These are phyloP conservation scores for Aspergillus affinis DNA, from an alignment of 495 filamentous ascomycete genomes.

Conservation along the genomic window DNA sequence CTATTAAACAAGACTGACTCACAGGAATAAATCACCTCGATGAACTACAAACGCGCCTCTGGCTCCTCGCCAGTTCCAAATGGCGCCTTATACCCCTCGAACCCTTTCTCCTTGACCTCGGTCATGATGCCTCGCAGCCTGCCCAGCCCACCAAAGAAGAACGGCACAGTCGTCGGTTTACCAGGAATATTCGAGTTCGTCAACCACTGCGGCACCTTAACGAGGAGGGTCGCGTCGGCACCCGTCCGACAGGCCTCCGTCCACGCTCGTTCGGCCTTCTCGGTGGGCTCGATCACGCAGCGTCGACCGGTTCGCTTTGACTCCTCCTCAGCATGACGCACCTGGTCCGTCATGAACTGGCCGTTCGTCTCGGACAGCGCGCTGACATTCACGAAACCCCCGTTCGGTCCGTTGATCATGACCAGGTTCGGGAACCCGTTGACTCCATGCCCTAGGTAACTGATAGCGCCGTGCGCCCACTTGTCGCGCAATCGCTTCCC, in stretches of 20 bases:
- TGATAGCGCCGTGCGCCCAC: constrained; percentile 43
- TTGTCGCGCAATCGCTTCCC: constrained; percentile 36
- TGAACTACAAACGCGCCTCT: background rate
- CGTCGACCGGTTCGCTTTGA: constrained; percentile 18
- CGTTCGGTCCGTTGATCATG: constrained; percentile 42
- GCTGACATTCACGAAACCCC: constrained; percentile 47
- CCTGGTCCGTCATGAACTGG: constrained; percentile 12
- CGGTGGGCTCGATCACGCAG: constrained; percentile 37
- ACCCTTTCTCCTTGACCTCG: constrained; percentile 13
- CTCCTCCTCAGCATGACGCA: constrained; percentile 27
- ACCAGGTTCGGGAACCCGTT: constrained; percentile 33
- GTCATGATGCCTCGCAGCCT: constrained; percentile 11
- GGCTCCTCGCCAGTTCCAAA: background rate
- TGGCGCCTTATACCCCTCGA: constrained; percentile 9
- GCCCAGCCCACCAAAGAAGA: constrained; percentile 20
- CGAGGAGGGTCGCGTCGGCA: constrained; percentile 41
- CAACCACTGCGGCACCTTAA: constrained; percentile 27
- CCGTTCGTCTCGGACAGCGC: constrained; percentile 44
- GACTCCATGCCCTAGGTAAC: constrained; percentile 43
- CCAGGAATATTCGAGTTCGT: constrained; percentile 41
- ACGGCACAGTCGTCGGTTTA: constrained; percentile 20
- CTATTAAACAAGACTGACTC: too few species aligned
- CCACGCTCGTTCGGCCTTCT: constrained; percentile 47
- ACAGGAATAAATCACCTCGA: too few species aligned
- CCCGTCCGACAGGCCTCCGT: constrained; percentile 31